Evolutionary conservation across 108 stramenopile genomes (phyloP).

Genomic region (Cylindrotheca closterium): DNA sequence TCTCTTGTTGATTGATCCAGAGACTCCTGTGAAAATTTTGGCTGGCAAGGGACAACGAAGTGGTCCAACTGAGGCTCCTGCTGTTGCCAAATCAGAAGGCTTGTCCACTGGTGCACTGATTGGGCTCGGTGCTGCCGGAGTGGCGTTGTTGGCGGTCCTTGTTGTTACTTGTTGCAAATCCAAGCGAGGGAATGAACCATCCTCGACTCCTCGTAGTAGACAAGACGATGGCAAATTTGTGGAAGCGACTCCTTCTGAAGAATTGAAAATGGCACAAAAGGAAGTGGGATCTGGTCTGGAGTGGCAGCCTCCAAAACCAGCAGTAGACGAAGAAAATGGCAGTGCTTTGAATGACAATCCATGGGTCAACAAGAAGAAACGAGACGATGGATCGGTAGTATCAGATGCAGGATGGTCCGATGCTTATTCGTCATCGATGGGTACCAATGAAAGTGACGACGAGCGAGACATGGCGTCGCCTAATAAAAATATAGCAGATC

Average conservation of each 20-base stretch:
- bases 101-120: background rate
- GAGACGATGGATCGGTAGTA: background rate
- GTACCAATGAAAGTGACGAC: slow-evolving; percentile 5
- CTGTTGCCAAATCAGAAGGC: background rate
- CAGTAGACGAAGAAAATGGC: background rate
- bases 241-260: background rate
- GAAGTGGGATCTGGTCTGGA: background rate
- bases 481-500: background rate
- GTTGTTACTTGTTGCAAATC: background rate
- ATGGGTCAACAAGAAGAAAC: background rate
- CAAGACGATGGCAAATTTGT: background rate
- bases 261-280: background rate
- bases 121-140: background rate
- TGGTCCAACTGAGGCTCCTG: no score
- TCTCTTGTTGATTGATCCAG: slow-evolving; percentile 21
- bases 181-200: background rate
- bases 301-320: background rate
- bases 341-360: background rate
- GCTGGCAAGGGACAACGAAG: background rate
- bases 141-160: background rate
- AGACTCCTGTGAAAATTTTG: slow-evolving; percentile 31
- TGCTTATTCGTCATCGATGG: slow-evolving; percentile 21
- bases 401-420: slow-evolving; percentile 25
- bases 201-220: background rate
- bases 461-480: no score